These are phyloP conservation scores for Eurotiales sp. DNA, from an alignment of 2,329 filamentous ascomycete species.

Conservation along the genomic window DNA sequence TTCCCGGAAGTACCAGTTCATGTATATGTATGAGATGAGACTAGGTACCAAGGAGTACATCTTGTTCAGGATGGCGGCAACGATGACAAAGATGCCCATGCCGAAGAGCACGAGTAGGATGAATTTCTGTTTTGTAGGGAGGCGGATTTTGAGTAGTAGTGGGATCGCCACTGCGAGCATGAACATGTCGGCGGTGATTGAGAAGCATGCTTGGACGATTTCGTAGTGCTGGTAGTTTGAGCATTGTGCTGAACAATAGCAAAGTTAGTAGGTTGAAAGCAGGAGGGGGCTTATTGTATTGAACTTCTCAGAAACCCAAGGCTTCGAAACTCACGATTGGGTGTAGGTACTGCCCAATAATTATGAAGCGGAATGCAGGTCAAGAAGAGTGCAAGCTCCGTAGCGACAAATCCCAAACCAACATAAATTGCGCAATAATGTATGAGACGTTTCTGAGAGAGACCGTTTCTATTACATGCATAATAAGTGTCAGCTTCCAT, in stretches of 20 bases:
- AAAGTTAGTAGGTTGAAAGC: neutral
- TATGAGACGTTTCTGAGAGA: slow-evolving; percentile 34
- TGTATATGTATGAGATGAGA: slow-evolving; percentile 40
- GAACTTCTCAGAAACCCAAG: no score
- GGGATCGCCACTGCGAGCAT: slow-evolving; percentile 45
- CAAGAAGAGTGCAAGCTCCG: slow-evolving; percentile 49
- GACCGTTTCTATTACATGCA: slow-evolving; percentile 22
- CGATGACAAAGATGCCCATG: slow-evolving; percentile 46
- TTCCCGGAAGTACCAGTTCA: slow-evolving; percentile 49
- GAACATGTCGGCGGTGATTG: slow-evolving; percentile 42
- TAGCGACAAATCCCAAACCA: slow-evolving; percentile 44
- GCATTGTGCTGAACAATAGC: slow-evolving; percentile 32
- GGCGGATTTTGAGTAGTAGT: slow-evolving; percentile 36
- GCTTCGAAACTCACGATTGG: slow-evolving; percentile 32
- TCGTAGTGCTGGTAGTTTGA: slow-evolving; percentile 44
- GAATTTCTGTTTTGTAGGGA: slow-evolving; percentile 43
- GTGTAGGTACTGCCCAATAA: slow-evolving; percentile 51
- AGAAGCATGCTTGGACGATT: slow-evolving; percentile 44
- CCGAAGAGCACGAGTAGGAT: slow-evolving; percentile 41
- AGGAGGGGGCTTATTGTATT: no score
- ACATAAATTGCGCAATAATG: slow-evolving; percentile 42
- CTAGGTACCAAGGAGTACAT: slow-evolving; percentile 44
- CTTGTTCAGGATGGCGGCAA: slow-evolving; percentile 49
- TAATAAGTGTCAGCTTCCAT: slow-evolving; percentile 10
- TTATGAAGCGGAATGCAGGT: slow-evolving; percentile 49